A percentile compares a stretch with the other conserved stretches of the same genome.
Conservation (phyloP, 2,329 filamentous ascomycete species). For the Lachnellula occidentalis region DNA sequence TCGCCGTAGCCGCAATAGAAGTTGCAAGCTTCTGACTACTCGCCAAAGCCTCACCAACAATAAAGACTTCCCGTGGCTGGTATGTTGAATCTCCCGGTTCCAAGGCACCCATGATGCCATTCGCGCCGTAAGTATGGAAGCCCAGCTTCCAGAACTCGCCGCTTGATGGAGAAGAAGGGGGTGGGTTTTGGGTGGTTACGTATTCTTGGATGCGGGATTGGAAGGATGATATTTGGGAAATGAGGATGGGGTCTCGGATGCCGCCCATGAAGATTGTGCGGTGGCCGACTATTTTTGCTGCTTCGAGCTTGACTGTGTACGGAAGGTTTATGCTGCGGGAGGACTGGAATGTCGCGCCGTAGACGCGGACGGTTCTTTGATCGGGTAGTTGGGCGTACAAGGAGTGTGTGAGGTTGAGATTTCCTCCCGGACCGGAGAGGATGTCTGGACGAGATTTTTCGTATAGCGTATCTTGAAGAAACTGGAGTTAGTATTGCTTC, state of each 20-base stretch:
- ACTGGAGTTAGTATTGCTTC: no score
- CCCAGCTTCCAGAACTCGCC: conserved; percentile 33
- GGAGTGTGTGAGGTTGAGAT: conserved; percentile 37
- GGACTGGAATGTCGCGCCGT: conserved; percentile 35
- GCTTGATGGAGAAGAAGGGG: conserved; percentile 13
- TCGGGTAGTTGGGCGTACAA: conserved; percentile 40
- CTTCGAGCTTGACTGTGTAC: conserved; percentile 47
- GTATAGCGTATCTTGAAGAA: conserved; percentile 40
- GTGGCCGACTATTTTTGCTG: conserved; percentile 38
- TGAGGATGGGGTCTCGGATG: conserved; percentile 42
- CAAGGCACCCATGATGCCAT: conserved; percentile 32
- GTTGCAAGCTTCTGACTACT: conserved; percentile 40
- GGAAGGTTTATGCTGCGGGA: conserved; percentile 22
- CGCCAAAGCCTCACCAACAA: conserved; percentile 44
- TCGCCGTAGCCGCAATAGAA: conserved; percentile 37
- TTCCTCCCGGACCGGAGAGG: conserved; percentile 44
- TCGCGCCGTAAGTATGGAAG: conserved; percentile 42
- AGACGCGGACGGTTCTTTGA: conserved; percentile 35
- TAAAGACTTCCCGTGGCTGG: conserved; percentile 37
- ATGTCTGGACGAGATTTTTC: conserved; percentile 49
- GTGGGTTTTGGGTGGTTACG: conserved; percentile 13
- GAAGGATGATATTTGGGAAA: conserved; percentile 36
- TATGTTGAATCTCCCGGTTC: conserved; percentile 19
- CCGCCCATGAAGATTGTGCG: conserved; percentile 42
- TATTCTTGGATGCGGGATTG: conserved; percentile 31